Percentiles rank a stretch among this genome's conserved stretches.
These are phyloP conservation scores for Fusarium sp. DNA, from an alignment of 2,329 filamentous ascomycete species.

Conservation along the genomic window DNA sequence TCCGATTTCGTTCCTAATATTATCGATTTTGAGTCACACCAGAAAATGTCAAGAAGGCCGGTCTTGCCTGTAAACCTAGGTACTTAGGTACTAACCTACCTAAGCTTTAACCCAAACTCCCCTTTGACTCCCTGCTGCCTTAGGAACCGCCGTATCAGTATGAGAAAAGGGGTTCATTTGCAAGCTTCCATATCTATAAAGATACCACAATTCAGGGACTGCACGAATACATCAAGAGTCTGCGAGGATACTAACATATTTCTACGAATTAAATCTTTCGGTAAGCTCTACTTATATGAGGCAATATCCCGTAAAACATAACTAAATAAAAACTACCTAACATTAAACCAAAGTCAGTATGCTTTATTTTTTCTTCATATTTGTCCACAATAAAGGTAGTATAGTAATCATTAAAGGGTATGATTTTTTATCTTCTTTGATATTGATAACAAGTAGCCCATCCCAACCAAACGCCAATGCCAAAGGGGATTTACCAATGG, in stretches of 20 bases:
- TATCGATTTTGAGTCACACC: neutral
- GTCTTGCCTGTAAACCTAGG: neutral
- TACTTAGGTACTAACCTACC: neutral
- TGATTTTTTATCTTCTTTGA: constrained; percentile 5
- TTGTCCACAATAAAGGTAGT: neutral
- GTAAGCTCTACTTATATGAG: neutral
- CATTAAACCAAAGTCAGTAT: neutral
- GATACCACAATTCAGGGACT: neutral
- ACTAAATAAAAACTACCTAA: neutral
- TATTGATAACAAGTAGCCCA: constrained; percentile 16
- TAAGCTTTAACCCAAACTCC: neutral
- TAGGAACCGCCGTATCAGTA: neutral
- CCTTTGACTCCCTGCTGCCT: neutral
- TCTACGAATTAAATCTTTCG: neutral
- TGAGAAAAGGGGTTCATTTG: neutral
- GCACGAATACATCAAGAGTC: neutral
- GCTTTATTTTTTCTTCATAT: neutral
- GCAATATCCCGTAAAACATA: neutral
- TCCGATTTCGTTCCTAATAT: neutral
- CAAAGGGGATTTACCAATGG: neutral
- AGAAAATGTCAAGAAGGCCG: neutral
- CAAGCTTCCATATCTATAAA: neutral
- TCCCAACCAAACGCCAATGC: constrained; percentile 38
- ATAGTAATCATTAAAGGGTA: neutral
- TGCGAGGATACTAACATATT: no score